Percentiles rank a stretch among this genome's conserved stretches.
These are phyloP conservation scores for Melanopsichium pennsylvanicum DNA, from an alignment of 1,284 basidiomycete genomes.

Conservation along the genomic window DNA sequence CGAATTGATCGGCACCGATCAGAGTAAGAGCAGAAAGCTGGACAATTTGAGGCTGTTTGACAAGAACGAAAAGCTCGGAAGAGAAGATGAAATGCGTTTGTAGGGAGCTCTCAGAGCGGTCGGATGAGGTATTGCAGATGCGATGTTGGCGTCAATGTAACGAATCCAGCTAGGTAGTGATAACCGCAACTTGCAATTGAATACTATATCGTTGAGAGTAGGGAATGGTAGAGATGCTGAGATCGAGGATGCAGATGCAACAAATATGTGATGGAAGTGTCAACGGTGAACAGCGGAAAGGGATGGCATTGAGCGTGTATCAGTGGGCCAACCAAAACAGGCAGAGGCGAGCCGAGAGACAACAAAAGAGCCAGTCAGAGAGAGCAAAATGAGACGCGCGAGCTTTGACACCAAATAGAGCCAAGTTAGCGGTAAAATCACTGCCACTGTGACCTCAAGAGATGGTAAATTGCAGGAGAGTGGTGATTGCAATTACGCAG, in stretches of 20 bases:
- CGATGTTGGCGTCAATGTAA: not conserved
- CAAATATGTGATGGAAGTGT: not conserved
- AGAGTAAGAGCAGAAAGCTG: too few relatives aligned
- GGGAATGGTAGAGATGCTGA: not conserved
- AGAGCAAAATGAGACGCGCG: not conserved
- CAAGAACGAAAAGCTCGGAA: not conserved
- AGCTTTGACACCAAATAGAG: too few relatives aligned
- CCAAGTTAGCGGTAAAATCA: too few relatives aligned
- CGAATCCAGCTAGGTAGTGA: not conserved
- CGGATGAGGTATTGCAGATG: not conserved
- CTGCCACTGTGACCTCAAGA: too few relatives aligned
- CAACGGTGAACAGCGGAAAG: not conserved
- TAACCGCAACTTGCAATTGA: not conserved
- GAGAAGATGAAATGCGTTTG: not conserved
- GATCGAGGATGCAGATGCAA: not conserved
- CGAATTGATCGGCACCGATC: too few relatives aligned
- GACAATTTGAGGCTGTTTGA: too few relatives aligned
- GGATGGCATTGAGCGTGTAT: not conserved
- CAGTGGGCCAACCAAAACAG: slow-evolving; percentile 1
- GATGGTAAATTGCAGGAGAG: too few relatives aligned
- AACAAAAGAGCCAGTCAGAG: too few relatives aligned
- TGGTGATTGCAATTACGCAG: too few relatives aligned
- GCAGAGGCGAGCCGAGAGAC: not conserved
- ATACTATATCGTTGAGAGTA: not conserved
- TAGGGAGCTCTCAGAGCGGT: not conserved